Percentiles rank a stretch among this genome's conserved stretches.
Evolutionary conservation across 257 asterid genomes (phyloP).

Genomic region (Solanum dulcamara): DNA sequence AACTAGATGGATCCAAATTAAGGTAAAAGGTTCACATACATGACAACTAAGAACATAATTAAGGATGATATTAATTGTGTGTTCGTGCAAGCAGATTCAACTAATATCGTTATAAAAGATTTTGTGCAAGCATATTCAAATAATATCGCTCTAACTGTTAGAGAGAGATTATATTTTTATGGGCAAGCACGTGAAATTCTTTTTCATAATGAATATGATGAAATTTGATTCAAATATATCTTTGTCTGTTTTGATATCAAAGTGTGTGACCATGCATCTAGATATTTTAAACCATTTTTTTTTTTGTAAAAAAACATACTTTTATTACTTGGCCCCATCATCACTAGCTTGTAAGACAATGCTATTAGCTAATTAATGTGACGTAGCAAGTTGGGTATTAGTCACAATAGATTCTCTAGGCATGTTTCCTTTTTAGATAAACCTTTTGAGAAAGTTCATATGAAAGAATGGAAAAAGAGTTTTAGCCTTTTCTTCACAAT

Average conservation of each 20-base stretch:
- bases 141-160: not conserved
- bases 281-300: not conserved
- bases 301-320: not conserved
- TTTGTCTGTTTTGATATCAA: not conserved
- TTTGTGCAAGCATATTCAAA: not conserved
- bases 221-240: too few species aligned
- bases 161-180: not conserved
- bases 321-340: not conserved
- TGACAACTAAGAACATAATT: not conserved
- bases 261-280: not conserved
- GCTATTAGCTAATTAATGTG: constrained; percentile 6
- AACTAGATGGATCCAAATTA: not conserved
- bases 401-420: constrained; percentile 30
- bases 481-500: constrained; percentile 18
- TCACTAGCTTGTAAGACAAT: constrained; percentile 19
- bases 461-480: constrained; percentile 18
- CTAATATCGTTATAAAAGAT: not conserved
- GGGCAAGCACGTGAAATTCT: not conserved
- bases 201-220: too few species aligned
- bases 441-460: constrained; percentile 10
- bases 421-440: constrained; percentile 20
- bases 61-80: not conserved
- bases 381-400: constrained; percentile 37
- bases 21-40: not conserved
- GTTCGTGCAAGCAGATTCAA: not conserved